These are phyloP conservation scores for Vitis hybrid DNA, from an alignment of 177 flowering plant genomes.

Conservation along the genomic window DNA sequence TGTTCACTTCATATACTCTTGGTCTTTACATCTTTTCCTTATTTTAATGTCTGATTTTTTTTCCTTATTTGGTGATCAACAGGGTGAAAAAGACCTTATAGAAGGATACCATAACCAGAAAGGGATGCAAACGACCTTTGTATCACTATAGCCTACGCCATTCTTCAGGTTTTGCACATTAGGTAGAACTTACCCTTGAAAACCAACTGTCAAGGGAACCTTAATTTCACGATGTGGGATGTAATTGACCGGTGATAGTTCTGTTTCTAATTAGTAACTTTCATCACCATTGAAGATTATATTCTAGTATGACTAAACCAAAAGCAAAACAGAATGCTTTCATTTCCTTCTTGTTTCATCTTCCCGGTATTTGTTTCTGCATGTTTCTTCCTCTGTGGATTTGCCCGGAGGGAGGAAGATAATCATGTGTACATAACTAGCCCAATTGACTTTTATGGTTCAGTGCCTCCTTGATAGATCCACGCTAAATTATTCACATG, in stretches of 20 bases:
- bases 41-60: too few relatives aligned
- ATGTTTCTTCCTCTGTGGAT: conserved; percentile 40
- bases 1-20: too few relatives aligned
- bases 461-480: too few relatives aligned
- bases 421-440: conserved; percentile 97
- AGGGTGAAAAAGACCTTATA: conserved; percentile 31
- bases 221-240: too few relatives aligned
- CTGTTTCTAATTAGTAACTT: too few relatives aligned
- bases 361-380: too few relatives aligned
- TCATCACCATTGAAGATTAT: too few relatives aligned
- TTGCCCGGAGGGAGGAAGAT: conserved; percentile 88
- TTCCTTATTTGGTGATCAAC: conserved; percentile 32
- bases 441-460: conserved; percentile 39
- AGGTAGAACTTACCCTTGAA: too few relatives aligned
- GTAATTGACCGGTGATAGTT: too few relatives aligned
- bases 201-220: too few relatives aligned
- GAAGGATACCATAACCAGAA: background rate
- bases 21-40: background rate
- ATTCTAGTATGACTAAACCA: too few relatives aligned
- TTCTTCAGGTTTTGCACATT: conserved; percentile 52
- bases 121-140: background rate
- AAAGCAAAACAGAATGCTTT: background rate
- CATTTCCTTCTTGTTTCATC: background rate
- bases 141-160: conserved; percentile 53
- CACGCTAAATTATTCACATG: too few relatives aligned